Conservation (phyloP, 257 asterid species). For the Sherardia arvensis region DNA sequence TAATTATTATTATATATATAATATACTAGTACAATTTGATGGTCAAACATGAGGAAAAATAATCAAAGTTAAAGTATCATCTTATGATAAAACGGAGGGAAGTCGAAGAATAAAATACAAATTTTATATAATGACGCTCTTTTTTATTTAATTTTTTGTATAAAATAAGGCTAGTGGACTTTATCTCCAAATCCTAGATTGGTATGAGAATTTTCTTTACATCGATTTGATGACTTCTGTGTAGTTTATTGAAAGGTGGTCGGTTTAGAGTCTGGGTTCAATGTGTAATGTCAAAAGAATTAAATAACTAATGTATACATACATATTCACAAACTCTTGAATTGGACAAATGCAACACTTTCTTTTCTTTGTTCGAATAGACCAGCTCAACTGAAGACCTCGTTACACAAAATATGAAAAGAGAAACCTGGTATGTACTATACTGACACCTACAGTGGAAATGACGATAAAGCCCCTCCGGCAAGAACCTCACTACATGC, state of each 20-base stretch:
- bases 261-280: neutral
- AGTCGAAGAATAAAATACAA: no score
- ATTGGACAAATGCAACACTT: neutral
- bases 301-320: constrained; percentile 2
- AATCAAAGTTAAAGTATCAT: no score
- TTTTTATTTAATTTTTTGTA: no score
- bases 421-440: constrained; percentile 5
- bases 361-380: neutral
- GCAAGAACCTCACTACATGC: no score
- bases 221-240: neutral
- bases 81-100: no score
- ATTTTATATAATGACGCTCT: no score
- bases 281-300: no score
- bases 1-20: no score
- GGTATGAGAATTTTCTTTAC: neutral
- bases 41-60: no score
- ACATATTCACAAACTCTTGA: constrained; percentile 5
- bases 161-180: neutral
- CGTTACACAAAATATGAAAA: constrained; percentile 3
- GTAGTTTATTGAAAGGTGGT: neutral
- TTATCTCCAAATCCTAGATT: neutral
- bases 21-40: no score
- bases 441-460: constrained; percentile 7
- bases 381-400: constrained; percentile 4
- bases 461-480: constrained; percentile 6